Base-by-base conservation (phyloP, 805 yeast genomes). In the Metschnikowia baotianmanensis region DNA sequence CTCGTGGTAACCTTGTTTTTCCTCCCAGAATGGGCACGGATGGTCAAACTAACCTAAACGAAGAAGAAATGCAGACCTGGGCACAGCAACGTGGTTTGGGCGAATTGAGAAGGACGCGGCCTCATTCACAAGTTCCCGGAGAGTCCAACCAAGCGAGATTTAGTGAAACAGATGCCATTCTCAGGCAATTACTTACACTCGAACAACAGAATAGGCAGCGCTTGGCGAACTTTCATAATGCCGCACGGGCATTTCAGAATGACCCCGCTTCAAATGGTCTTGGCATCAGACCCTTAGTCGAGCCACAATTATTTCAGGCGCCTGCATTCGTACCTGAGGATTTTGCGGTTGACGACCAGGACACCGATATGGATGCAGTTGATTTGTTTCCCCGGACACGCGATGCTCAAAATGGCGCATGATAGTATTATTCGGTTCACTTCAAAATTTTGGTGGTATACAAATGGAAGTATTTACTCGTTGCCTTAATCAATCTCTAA, bases 281-380 rank as follows among this genome's bases (percentile, higher is more conserved):
- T 20, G 43, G 43, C 11, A 33, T 47, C 21, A 35, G 52, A 19
- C 61, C 58, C 5, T 59, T 56, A 13, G 58, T 67, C 49, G 73
- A 72, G 4, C 74, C 74, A 1, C 73, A 67, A 29, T 63, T 68
- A 9, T 50, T 51, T 13, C 74, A 68, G 44, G 71, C 69, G 5
- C 64, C 73, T 12, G 70, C 69, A 3, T 69, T 69, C 40, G 22
- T 24, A 8, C 26, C 34, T 16, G 50, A 40, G 64, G 70, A 17
- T 51, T 50, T 49, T 61, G 54, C 21, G 50, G 53, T 35, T 41
- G 54, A 47, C 6, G 39, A 49, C 6, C 66, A 60, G 27, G 70
- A 69, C 35, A 50, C 52, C 19, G 67, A 62, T 25, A 62, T 62
- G 65, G 69, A 64, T 34, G 47, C 50, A 11, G 51, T 51, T 6